Conservation (phyloP, 257 asterid species). For the Solanum bulbocastanum region DNA sequence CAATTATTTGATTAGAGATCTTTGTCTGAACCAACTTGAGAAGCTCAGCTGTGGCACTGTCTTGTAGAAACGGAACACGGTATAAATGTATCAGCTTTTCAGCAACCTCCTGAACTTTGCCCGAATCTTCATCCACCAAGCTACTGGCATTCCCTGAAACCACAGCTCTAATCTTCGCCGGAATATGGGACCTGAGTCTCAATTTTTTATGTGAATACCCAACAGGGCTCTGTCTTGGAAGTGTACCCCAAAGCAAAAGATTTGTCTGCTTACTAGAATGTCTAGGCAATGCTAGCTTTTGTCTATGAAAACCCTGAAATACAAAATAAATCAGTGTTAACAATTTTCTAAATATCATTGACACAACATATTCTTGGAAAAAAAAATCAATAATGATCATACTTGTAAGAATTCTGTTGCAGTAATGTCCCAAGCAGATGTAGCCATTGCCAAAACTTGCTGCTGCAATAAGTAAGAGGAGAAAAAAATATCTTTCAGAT, state of each 20-base stretch:
- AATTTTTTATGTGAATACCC: conserved; percentile 11
- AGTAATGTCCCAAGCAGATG: conserved; percentile 39
- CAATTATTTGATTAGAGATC: conserved; percentile 51
- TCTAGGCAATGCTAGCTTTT: conserved; percentile 34
- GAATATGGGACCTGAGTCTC: conserved; percentile 4
- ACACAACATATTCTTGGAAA: background rate
- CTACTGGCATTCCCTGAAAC: conserved; percentile 35
- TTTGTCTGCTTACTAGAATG: conserved; percentile 26
- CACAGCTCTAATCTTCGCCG: conserved; percentile 34
- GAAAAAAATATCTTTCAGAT: background rate
- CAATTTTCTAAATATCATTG: background rate
- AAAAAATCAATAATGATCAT: background rate
- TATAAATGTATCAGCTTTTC: conserved; percentile 60
- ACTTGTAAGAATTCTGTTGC: conserved; percentile 59
- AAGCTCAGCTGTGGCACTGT: conserved; percentile 63
- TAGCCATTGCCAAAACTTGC: conserved; percentile 35
- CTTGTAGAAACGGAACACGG: conserved; percentile 52
- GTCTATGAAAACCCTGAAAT: conserved; percentile 45
- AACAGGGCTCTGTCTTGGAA: conserved; percentile 12
- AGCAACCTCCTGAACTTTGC: conserved; percentile 2
- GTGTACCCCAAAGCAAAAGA: conserved; percentile 45
- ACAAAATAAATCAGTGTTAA: background rate
- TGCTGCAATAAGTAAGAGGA: background rate
- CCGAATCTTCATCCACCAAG: conserved; percentile 8
- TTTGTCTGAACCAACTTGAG: conserved; percentile 51